Conservation (phyloP, 2,329 filamentous ascomycete genomes). For the Aspergillus caelatus region DNA sequence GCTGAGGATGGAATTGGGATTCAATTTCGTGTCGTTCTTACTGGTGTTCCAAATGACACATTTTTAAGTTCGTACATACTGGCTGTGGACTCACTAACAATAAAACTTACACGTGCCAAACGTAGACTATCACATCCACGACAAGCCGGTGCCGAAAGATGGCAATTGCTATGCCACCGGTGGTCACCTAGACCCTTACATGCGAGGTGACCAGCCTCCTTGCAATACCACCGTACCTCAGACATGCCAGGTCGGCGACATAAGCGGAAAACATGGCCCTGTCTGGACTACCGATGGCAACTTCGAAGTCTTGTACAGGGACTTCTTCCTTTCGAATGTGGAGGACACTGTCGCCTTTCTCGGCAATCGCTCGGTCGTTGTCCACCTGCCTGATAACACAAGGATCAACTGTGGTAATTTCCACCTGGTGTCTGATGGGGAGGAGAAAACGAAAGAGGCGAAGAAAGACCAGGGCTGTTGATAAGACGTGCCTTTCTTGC, state of each 20-base stretch:
- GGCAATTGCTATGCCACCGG: slow-evolving; percentile 73
- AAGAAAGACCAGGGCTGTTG: not conserved
- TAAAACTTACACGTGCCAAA: not conserved
- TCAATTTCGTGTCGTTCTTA: slow-evolving; percentile 58
- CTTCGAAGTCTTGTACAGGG: slow-evolving; percentile 44
- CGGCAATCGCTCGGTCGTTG: slow-evolving; percentile 57
- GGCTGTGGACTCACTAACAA: slow-evolving; percentile 52
- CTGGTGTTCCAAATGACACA: slow-evolving; percentile 57
- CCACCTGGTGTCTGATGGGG: slow-evolving; percentile 12
- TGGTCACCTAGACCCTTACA: slow-evolving; percentile 71
- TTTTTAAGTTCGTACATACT: not conserved
- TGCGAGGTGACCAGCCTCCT: slow-evolving; percentile 62
- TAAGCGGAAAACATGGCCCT: slow-evolving; percentile 72
- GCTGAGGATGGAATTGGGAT: slow-evolving; percentile 58
- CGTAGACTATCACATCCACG: slow-evolving; percentile 72
- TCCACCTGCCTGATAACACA: slow-evolving; percentile 57
- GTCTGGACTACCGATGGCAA: slow-evolving; percentile 52
- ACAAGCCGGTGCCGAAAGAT: slow-evolving; percentile 60
- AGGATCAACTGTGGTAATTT: slow-evolving; percentile 63
- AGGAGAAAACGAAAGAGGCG: not conserved
- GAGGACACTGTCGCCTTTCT: slow-evolving; percentile 50
- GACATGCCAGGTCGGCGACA: slow-evolving; percentile 75
- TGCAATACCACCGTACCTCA: slow-evolving; percentile 62
- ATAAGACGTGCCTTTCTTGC: not conserved
- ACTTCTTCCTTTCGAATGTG: slow-evolving; percentile 53